A percentile compares a stretch with the other conserved stretches of the same genome.
phyloP scores from a whole-genome alignment of 2,329 filamentous ascomycete genomes.

The Ascochyta rabiei region DNA sequence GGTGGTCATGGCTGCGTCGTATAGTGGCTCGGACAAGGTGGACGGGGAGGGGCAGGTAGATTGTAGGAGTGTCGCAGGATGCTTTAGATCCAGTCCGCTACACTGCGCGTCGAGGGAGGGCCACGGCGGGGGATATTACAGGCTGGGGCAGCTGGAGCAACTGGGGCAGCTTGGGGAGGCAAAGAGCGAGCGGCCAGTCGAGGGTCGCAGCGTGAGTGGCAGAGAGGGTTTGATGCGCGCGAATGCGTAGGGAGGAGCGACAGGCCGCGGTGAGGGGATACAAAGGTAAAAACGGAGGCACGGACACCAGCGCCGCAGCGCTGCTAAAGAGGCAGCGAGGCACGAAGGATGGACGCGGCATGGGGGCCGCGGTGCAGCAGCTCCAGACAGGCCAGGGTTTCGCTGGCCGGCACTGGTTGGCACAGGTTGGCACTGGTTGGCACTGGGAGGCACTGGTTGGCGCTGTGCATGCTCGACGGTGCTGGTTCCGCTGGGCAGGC shows the following conservation, averaged over 20 bases:
- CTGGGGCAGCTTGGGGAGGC: background rate
- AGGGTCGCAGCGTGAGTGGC: slow-evolving; percentile 3
- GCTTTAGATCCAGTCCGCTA: slow-evolving; percentile 40
- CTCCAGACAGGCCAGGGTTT: slow-evolving; percentile 18
- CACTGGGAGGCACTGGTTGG: no score
- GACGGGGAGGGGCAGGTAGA: slow-evolving; percentile 31
- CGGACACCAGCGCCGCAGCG: slow-evolving; percentile 1
- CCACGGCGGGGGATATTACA: slow-evolving; percentile 35
- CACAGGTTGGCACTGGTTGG: background rate
- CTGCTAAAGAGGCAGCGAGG: slow-evolving; percentile 22
- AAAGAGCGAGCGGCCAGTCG: slow-evolving; percentile 12
- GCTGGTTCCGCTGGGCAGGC: slow-evolving; percentile 20
- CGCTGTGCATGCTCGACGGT: slow-evolving; percentile 8
- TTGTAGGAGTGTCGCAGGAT: slow-evolving; percentile 46
- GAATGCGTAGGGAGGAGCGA: slow-evolving; percentile 19
- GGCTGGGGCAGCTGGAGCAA: slow-evolving; percentile 34
- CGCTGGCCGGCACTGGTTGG: slow-evolving; percentile 11
- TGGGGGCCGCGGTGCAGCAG: slow-evolving; percentile 10
- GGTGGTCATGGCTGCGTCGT: slow-evolving; percentile 52
- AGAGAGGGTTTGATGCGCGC: slow-evolving; percentile 9
- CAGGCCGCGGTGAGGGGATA: slow-evolving; percentile 15
- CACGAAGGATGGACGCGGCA: slow-evolving; percentile 11
- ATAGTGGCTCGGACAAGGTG: slow-evolving; percentile 21
- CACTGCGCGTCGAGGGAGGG: slow-evolving; percentile 44
- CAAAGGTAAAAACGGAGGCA: slow-evolving; percentile 16